These are phyloP conservation scores for Pseudogymnoascus sp. DNA, from an alignment of 2,329 filamentous ascomycete genomes.

Conservation along the genomic window DNA sequence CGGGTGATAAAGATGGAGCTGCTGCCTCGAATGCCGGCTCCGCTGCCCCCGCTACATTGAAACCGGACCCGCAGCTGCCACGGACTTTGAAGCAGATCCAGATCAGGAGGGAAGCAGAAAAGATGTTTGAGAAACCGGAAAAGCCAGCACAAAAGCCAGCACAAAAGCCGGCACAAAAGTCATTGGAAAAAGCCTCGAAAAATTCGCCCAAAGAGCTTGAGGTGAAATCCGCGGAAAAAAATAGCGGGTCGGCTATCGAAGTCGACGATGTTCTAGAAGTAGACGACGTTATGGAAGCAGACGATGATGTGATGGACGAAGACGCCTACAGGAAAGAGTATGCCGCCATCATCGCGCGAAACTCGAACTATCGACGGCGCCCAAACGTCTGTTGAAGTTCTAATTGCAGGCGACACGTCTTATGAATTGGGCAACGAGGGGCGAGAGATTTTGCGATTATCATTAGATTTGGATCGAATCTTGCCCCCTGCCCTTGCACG, in stretches of 20 bases:
- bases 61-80: background rate
- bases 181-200: background rate
- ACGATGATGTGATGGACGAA: background rate
- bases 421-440: background rate
- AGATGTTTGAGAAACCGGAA: constrained; percentile 5
- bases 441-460: background rate
- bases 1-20: background rate
- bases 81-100: background rate
- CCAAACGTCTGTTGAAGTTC: background rate
- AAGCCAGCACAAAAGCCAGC: background rate
- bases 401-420: background rate
- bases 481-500: background rate
- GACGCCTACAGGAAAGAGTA: background rate
- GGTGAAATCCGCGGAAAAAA: background rate
- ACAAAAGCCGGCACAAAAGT: background rate
- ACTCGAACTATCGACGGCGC: background rate
- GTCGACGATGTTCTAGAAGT: background rate
- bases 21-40: background rate
- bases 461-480: background rate
- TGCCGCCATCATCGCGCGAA: background rate
- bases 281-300: background rate
- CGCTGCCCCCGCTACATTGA: background rate
- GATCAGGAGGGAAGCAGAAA: constrained; percentile 5
- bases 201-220: background rate
- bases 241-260: background rate